Evolutionary conservation across 1,284 basidiomycete genomes (phyloP), one percentile per base, ranked within the genome.

Genomic region (Pholiota adiposa): DNA sequence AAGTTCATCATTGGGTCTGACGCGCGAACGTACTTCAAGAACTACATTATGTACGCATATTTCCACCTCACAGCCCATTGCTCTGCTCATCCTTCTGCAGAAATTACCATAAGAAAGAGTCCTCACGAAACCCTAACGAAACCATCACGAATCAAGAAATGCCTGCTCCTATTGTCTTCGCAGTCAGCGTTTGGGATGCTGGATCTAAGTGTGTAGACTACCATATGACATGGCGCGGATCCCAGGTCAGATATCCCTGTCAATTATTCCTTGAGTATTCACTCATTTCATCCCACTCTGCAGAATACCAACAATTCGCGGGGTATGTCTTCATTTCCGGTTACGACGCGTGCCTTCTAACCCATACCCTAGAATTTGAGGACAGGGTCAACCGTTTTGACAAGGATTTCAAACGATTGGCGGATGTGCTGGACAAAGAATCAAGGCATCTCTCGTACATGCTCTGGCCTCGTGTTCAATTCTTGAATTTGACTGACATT

Each of bases 161-260:
- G 41, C 65, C 66, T 41, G 62, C 70, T 48, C 69, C 72, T 8
- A 71, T 80, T n/a, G 78, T 80, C 9, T 81, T 81, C 63, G 80
- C 77, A 4, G 74, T 80, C 57, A 72, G 76, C 21, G 74, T 71
- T n/a, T 68, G 68, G 60, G 72, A 75, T 31, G 72, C 71, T 19
- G 75, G 73, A n/a, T 70, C 72, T 50, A 78, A 75, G 65, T 73
- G 74, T 38, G 74, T 80, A 36, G 79, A 81, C 64, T 81, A 79
- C 65, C 80, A 80, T 62, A 77, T 79, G 75, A 76, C 76, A 38
- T 81, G 79, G 79, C 70, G 75, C 58, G 73, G 73, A 21, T 73
- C 74, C 63, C 72, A 69, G 55, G 77, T 79, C 52, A 58, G 73
- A 43, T 49, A 41, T 46, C 34, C 19, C 52, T 55, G 23, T 54